phyloP scores from a whole-genome alignment of 805 yeast species.

The Candida morakotiae region DNA sequence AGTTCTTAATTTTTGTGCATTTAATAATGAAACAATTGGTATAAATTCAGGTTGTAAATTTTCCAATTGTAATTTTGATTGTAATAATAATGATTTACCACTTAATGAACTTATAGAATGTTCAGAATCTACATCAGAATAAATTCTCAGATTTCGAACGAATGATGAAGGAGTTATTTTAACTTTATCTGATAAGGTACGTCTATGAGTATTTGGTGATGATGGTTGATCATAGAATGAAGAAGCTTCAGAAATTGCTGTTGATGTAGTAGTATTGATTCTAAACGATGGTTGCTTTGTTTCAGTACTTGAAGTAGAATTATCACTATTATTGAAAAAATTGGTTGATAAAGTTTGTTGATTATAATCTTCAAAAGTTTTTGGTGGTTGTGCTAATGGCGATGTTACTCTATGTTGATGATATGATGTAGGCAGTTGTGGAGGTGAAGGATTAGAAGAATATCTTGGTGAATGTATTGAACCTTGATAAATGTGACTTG shows the following conservation, averaged over 20 bases:
- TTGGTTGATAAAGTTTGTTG: neutral
- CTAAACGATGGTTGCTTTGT: conserved; percentile 3
- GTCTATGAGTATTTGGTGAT: conserved; percentile 10
- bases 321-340: neutral
- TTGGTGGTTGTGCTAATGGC: conserved; percentile 10
- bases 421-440: neutral
- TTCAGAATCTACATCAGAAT: conserved; percentile 13
- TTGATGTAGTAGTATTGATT: conserved; percentile 1
- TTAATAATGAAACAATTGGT: conserved; percentile 67
- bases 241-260: conserved; percentile 2
- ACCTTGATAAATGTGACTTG: conserved; percentile 1
- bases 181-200: conserved; percentile 25
- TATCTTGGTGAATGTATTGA: conserved; percentile 3
- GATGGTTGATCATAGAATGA: conserved; percentile 3
- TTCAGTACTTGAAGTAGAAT: neutral
- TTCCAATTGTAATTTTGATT: conserved; percentile 18
- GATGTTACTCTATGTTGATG: conserved; percentile 3
- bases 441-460: conserved; percentile 1
- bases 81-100: conserved; percentile 13
- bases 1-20: conserved; percentile 64
- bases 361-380: conserved; percentile 4
- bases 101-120: conserved; percentile 7
- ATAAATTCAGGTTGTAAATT: conserved; percentile 58
- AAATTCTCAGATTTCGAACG: conserved; percentile 29
- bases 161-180: conserved; percentile 31